Base-by-base conservation (phyloP, 257 asterid species). In the Sherardia arvensis region DNA sequence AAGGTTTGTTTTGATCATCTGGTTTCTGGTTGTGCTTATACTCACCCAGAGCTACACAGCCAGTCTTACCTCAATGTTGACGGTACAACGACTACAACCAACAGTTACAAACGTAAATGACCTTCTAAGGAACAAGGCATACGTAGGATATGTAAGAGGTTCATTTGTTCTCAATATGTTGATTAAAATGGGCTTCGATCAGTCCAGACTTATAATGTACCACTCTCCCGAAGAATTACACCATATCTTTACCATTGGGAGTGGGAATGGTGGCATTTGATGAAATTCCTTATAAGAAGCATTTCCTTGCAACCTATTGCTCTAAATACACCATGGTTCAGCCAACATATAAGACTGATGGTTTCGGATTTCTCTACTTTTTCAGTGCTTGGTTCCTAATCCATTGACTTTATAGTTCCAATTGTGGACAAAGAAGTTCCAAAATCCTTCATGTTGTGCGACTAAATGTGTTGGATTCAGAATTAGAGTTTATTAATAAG, bases 1-100 rank as follows among this genome's bases (percentile, higher is more conserved):
- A 0, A 76, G 87, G 69, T 53, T 76, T 21, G 85, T 79, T 60
- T 21, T 84, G 57, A 27, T 81, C 38, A 77, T 81, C 2, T 77
- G 82, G 81, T 73, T 74, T 4, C 60, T 80, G 1, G 82, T 80
- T 0, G 82, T 78, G 0, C 77, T 80, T 0, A 76, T 82, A 25
- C 73, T 85, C n/a, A 85, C 80, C 0, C 72, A 68, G 27, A 79
- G 81, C 67, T 81, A 84, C 36, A 84, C 90, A 0, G 87, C 90
- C 12, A 80, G n/a, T n/a, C n/a, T n/a, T n/a, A n/a, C n/a, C n/a
- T n/a, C n/a, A n/a, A n/a, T n/a, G n/a, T n/a, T n/a, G 83, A 84
- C 90, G 1, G 81, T 82, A 22, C 69, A 80, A 57, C 63, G 78
- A 49, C 74, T 82, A 17, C 78, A 72, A 43, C 91, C 86, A n/a